Conservation (phyloP, 1,284 basidiomycete genomes). For the Pulchroboletus neoregius region DNA sequence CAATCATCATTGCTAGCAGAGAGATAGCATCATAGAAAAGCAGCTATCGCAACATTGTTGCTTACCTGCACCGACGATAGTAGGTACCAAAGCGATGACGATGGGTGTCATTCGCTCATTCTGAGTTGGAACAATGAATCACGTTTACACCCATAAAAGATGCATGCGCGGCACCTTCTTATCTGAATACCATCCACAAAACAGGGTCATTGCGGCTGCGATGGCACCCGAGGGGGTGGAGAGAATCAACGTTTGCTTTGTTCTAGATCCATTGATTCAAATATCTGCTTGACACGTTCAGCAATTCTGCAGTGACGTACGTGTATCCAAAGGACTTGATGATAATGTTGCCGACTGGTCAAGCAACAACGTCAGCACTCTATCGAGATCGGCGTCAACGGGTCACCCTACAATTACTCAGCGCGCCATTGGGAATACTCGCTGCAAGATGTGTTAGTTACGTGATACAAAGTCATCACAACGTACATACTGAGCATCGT, state of each 20-base stretch:
- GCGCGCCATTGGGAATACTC: conserved; percentile 61
- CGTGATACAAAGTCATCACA: not conserved
- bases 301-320: conserved; percentile 38
- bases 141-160: too few relatives aligned
- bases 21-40: not conserved
- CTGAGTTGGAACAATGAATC: conserved; percentile 29
- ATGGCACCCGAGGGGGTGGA: conserved; percentile 57
- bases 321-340: conserved; percentile 66
- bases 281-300: not conserved
- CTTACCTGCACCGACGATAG: conserved; percentile 54
- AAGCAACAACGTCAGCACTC: not conserved
- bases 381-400: not conserved
- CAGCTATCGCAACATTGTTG: not conserved
- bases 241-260: conserved; percentile 60
- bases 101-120: conserved; percentile 63
- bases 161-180: conserved; percentile 43
- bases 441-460: conserved; percentile 36
- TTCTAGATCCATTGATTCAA: conserved; percentile 32
- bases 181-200: conserved; percentile 64
- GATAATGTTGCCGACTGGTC: conserved; percentile 55
- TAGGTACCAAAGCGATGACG: conserved; percentile 56
- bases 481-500: conserved; percentile 50
- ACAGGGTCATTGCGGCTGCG: conserved; percentile 44
- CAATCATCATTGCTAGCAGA: conserved; percentile 51
- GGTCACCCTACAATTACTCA: conserved; percentile 53